These are phyloP conservation scores for Globisporangium splendens DNA, from an alignment of 352 stramenopile species.

Conservation along the genomic window DNA sequence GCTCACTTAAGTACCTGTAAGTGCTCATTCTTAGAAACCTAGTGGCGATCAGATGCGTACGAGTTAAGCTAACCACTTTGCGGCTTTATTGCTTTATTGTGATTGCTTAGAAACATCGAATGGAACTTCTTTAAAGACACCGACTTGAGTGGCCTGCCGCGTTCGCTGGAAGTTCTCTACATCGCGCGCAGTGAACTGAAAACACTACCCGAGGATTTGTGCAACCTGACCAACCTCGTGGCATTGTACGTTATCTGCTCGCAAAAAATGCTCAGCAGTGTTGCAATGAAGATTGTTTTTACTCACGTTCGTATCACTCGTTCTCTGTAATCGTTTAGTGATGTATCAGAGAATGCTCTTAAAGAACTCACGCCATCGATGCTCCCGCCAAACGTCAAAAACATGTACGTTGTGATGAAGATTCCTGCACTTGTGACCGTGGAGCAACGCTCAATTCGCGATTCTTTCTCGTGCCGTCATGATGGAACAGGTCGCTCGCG, in stretches of 20 bases:
- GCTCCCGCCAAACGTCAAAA: conserved; percentile 21
- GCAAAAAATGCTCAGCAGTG: background rate
- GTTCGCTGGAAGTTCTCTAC: conserved; percentile 23
- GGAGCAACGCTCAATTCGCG: too few relatives aligned
- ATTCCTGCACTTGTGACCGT: background rate
- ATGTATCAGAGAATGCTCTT: conserved; percentile 15
- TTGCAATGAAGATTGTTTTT: background rate
- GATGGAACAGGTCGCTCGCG: conserved; percentile 15
- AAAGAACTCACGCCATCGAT: conserved; percentile 4
- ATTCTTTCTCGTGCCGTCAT: background rate
- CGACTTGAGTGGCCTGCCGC: conserved; percentile 19
- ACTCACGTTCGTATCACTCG: background rate
- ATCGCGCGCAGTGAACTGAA: conserved; percentile 16
- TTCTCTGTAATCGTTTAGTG: conserved; percentile 2
- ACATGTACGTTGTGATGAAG: conserved; percentile 3
- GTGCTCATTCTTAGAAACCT: background rate
- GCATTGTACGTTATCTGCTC: conserved; percentile 12
- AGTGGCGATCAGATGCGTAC: too few relatives aligned
- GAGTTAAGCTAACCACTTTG: too few relatives aligned
- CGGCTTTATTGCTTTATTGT: too few relatives aligned
- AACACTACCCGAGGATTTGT: conserved; percentile 21
- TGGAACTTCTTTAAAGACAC: conserved; percentile 31
- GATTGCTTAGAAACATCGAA: conserved; percentile 33
- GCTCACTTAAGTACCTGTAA: conserved; percentile 20
- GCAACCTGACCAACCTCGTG: conserved; percentile 18